Evolutionary conservation across 2,329 filamentous ascomycete species (phyloP), one percentile per base, ranked within the genome.

Genomic region (Metarhizium brunneum): DNA sequence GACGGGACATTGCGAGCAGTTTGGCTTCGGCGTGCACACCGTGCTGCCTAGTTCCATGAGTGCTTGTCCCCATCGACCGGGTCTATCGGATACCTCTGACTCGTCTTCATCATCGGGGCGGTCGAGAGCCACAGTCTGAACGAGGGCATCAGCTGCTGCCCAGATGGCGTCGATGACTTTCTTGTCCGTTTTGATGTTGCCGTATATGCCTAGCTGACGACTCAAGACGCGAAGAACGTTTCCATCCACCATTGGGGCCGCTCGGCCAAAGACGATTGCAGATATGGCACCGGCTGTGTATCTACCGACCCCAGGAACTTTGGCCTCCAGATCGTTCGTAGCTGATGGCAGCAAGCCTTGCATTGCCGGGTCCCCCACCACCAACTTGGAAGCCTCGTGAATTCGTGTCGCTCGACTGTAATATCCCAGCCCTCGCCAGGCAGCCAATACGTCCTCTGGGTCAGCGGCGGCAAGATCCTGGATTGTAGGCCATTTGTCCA

Each of bases 41-140:
- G 83, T 86, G 59, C 81, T 84, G 3, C 83, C 83, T 4, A 86
- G 71, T 62, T 86, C 83, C 83, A 86, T 86, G 30, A 86, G 67
- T 0, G 80, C 83, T 63, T 86, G 83, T 0, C 83, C 83, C 83
- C 82, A 85, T 57, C 76, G 68, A 0, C 82, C 82, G 0, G 83
- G 82, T 25, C 77, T 66, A 53, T 80, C 74, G 25, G 67, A 60
- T 0, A 63, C 63, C 6, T 67, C 64, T 2, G 64, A 60, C 8
- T 59, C 57, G 38, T 56, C 60, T 8, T 58, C 59, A 0, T 58
- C 60, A 0, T 60, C 61, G 0, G 61, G 59, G 1, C 60, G 61
- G 54, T 78, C 77, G 5, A 59, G 58, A 0, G 80, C 77, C 1
- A 82, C 75, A 2, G 73, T 71, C 52, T 77, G 77, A 51, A 81